Evolutionary conservation across 2,329 filamentous ascomycete species (phyloP), one percentile per base, ranked within the genome.

Genomic region (Phaeoacremonium minimum): DNA sequence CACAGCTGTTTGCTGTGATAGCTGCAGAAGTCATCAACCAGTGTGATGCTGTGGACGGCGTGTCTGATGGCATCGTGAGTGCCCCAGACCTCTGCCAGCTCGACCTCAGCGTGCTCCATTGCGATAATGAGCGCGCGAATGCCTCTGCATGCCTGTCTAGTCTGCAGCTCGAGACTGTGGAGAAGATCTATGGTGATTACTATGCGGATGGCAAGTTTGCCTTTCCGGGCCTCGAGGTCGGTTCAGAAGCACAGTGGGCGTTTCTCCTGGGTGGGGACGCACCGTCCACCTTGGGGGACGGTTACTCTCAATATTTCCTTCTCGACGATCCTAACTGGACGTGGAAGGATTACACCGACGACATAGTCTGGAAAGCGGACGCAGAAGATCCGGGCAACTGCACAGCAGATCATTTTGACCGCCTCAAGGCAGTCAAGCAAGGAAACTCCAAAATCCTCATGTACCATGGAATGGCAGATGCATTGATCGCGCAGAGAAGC

Each of bases 1-100:
- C 56, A 1, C 36, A 44, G 0, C 46, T 66, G 14, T 68, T 73
- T 46, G 39, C 56, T 0, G 40, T 55, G 5, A 60, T 74, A 19
- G 45, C 52, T 5, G 53, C 47, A 4, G 67, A 69, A 35, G 61
- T 68, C 2, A 30, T 67, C 28, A 52, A 45, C 29, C 65, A 69
- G 46, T 71, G 67, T 37, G 67, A 71, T 47, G 40, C 45, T 1
- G 56, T 64, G 26, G 67, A 70, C 42, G 64, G 66, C 1, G 41
- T 69, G 3, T 43, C 49, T 4, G 67, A 71, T 38, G 55, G 52
- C 16, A 66, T 71, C 32, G 56, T 71, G 17, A 61, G 58, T 18
- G 57, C 63, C 20, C 61, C 61, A 0, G 45, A 46, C 9, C 45
- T 51, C 5, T 71, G 67, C 48, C 46, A 53, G 31, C 57, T 63